These are phyloP conservation scores for Pyrenopolyporus hunteri DNA, from an alignment of 495 filamentous ascomycete species.

Conservation along the genomic window DNA sequence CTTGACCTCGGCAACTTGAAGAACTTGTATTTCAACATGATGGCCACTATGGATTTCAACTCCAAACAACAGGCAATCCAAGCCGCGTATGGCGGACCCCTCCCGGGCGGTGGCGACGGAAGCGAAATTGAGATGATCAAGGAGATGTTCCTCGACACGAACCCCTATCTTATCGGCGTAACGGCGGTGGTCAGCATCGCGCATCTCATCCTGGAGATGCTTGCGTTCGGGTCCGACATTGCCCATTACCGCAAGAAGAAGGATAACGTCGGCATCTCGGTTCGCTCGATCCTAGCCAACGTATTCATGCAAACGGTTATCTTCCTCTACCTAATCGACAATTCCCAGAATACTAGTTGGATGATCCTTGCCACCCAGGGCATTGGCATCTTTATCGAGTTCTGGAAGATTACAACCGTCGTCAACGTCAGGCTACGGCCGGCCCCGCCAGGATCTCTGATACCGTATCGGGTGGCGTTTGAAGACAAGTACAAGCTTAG, in stretches of 20 bases:
- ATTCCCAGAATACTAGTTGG: constrained; percentile 96
- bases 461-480: constrained; percentile 86
- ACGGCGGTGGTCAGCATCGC: constrained; percentile 84
- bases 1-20: constrained; percentile 81
- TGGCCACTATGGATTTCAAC: constrained; percentile 84
- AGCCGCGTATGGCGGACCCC: constrained; percentile 64
- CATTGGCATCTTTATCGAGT: constrained; percentile 90
- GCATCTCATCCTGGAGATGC: constrained; percentile 93
- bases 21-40: constrained; percentile 90
- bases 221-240: constrained; percentile 98
- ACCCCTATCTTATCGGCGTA: constrained; percentile 84
- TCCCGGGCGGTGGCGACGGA: constrained; percentile 63
- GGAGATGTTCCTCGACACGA: constrained; percentile 90
- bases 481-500: constrained; percentile 97
- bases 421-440: constrained; percentile 87
- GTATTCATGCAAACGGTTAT: constrained; percentile 97
- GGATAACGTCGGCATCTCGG: constrained; percentile 93
- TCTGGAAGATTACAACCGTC: constrained; percentile 98
- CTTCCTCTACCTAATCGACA: constrained; percentile 98
- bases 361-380: constrained; percentile 97
- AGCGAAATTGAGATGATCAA: constrained; percentile 95
- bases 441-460: constrained; percentile 65
- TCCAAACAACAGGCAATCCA: constrained; percentile 79
- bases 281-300: constrained; percentile 94
- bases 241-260: constrained; percentile 99